Conservation (phyloP, 2,329 filamentous ascomycete genomes). For the Hypoxylon sp. region DNA sequence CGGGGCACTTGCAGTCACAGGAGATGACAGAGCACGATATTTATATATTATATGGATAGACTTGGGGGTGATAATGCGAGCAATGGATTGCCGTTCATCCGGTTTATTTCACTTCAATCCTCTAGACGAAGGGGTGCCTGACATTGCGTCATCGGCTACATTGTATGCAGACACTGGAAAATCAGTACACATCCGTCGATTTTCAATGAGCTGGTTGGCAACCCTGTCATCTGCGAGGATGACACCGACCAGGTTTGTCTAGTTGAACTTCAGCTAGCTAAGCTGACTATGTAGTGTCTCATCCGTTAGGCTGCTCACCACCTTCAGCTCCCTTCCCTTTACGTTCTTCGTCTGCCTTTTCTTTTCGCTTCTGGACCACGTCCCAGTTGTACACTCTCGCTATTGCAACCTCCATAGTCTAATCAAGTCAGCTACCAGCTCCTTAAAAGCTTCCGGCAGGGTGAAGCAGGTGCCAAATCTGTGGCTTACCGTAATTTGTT, state of each 20-base stretch:
- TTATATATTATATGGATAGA: too few relatives aligned
- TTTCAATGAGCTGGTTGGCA: not conserved
- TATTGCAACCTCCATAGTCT: constrained; percentile 97
- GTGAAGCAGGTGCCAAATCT: not conserved
- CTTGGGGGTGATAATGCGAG: constrained; percentile 9
- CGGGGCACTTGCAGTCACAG: not conserved
- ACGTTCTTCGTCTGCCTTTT: constrained; percentile 75
- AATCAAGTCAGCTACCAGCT: constrained; percentile 19
- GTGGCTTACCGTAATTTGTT: constrained; percentile 88
- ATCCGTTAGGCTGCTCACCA: constrained; percentile 55
- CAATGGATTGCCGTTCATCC: constrained; percentile 16
- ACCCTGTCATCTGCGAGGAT: not conserved
- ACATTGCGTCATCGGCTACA: constrained; percentile 33
- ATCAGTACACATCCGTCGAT: constrained; percentile 14
- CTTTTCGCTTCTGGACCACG: constrained; percentile 93
- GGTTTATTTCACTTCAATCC: constrained; percentile 1
- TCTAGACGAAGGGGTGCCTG: constrained; percentile 1
- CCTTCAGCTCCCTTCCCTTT: constrained; percentile 57
- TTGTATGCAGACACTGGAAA: constrained; percentile 9
- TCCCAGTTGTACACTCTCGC: constrained; percentile 99
- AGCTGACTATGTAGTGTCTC: constrained; percentile 18
- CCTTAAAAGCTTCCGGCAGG: not conserved
- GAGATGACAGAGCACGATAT: constrained; percentile 2
- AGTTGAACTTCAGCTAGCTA: not conserved
- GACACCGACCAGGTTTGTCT: constrained; percentile 5